A percentile compares a stretch with the other conserved stretches of the same genome.
Evolutionary conservation across 208 protist species (phyloP).

Genomic region (Tritrichomonas foetus): DNA sequence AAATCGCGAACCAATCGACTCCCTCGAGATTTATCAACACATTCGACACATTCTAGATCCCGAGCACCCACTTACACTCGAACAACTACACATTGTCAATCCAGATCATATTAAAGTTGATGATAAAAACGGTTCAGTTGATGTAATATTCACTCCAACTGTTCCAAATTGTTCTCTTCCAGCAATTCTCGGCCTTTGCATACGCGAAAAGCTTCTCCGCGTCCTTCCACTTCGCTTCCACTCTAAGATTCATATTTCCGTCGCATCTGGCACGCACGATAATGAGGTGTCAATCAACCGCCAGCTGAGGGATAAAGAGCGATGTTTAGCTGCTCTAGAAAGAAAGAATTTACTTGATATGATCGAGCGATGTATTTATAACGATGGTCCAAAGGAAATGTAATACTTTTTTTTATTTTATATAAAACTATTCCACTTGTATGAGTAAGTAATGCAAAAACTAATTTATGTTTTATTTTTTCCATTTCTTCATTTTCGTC

Average conservation of each 20-base stretch:
- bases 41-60: conserved; percentile 10
- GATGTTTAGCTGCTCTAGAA: not conserved
- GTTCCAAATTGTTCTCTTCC: conserved; percentile 39
- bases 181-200: conserved; percentile 29
- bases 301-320: conserved; percentile 35
- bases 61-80: conserved; percentile 37
- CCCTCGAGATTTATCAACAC: conserved; percentile 22
- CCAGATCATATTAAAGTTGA: conserved; percentile 17
- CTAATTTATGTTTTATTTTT: too few relatives aligned
- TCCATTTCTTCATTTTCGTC: too few relatives aligned
- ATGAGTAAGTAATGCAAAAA: too few relatives aligned
- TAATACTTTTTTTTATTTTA: too few relatives aligned
- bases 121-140: not conserved
- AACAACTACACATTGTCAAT: conserved; percentile 25
- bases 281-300: conserved; percentile 27
- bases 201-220: not conserved
- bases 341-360: not conserved
- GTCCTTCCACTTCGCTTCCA: conserved; percentile 19
- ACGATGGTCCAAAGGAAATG: not conserved
- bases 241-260: not conserved
- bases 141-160: conserved; percentile 40
- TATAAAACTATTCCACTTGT: too few relatives aligned
- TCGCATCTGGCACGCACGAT: not conserved
- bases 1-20: not conserved
- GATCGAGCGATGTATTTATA: conserved; percentile 1